Percentiles rank a stretch among this genome's conserved stretches.
Conservation (phyloP, 495 filamentous ascomycete species). For the Penicillium atrosanguineum region DNA sequence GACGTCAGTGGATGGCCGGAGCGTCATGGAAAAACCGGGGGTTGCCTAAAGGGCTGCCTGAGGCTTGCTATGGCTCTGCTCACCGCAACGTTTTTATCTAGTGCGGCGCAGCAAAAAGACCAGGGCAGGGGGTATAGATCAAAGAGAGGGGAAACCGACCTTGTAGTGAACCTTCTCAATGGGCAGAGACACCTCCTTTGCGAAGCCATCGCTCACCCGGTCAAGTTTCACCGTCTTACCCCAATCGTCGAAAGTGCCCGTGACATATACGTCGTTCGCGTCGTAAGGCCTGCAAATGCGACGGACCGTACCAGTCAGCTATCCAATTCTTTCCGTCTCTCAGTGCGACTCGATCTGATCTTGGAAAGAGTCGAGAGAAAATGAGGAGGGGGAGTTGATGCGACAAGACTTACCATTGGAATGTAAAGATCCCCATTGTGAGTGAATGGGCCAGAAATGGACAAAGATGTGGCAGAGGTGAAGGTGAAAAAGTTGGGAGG, state of each 20-base stretch:
- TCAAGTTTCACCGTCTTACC: slow-evolving; percentile 76
- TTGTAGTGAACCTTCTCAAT: slow-evolving; percentile 69
- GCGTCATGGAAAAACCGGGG: slow-evolving; percentile 30
- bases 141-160: slow-evolving; percentile 47
- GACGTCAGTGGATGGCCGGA: slow-evolving; percentile 32
- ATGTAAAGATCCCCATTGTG: slow-evolving; percentile 42
- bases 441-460: background rate
- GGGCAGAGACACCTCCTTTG: slow-evolving; percentile 74
- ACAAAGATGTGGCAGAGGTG: background rate
- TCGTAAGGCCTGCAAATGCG: slow-evolving; percentile 60
- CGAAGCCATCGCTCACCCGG: slow-evolving; percentile 64
- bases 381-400: background rate
- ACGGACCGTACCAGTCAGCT: slow-evolving; percentile 33
- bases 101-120: slow-evolving; percentile 1
- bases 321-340: slow-evolving; percentile 11
- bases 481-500: background rate
- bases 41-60: slow-evolving; percentile 13
- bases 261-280: slow-evolving; percentile 87
- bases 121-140: slow-evolving; percentile 3
- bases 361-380: background rate
- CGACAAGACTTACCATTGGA: slow-evolving; percentile 40
- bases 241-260: slow-evolving; percentile 96
- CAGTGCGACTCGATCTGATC: slow-evolving; percentile 2
- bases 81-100: slow-evolving; percentile 22
- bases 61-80: slow-evolving; percentile 4